These are phyloP conservation scores for Dictyostelium purpureum DNA, from an alignment of 78 protist species.

Conservation along the genomic window DNA sequence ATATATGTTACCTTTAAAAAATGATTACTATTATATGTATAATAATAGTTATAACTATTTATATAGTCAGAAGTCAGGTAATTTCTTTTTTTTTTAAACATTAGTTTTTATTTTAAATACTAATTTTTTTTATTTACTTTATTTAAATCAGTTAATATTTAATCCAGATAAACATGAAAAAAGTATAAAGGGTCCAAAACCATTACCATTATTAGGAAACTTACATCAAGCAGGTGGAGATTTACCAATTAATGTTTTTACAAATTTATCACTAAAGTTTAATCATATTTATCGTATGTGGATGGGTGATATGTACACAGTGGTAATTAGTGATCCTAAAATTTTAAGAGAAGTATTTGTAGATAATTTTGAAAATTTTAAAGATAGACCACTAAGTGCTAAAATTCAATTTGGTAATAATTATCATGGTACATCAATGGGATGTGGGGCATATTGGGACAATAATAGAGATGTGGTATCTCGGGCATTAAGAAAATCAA, in stretches of 20 bases:
- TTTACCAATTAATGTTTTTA: not conserved
- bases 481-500: slow-evolving; percentile 18
- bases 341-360: slow-evolving; percentile 20
- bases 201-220: slow-evolving; percentile 28
- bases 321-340: slow-evolving; percentile 6
- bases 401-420: not conserved
- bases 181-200: not conserved
- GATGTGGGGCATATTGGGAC: not conserved
- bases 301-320: slow-evolving; percentile 24
- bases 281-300: slow-evolving; percentile 13
- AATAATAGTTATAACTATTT: too few species aligned
- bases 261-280: not conserved
- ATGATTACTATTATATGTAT: too few species aligned
- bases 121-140: too few species aligned
- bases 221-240: slow-evolving; percentile 17
- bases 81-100: too few species aligned
- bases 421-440: not conserved
- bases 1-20: too few species aligned
- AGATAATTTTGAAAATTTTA: slow-evolving; percentile 20
- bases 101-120: too few species aligned
- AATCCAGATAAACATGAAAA: too few species aligned
- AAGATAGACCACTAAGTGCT: too few species aligned
- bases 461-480: slow-evolving; percentile 1
- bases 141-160: too few species aligned
- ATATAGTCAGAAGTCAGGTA: too few species aligned